A percentile compares a stretch with the other conserved stretches of the same genome.
Conservation (phyloP, 352 stramenopile genomes). For the Blastocystis sp. region DNA sequence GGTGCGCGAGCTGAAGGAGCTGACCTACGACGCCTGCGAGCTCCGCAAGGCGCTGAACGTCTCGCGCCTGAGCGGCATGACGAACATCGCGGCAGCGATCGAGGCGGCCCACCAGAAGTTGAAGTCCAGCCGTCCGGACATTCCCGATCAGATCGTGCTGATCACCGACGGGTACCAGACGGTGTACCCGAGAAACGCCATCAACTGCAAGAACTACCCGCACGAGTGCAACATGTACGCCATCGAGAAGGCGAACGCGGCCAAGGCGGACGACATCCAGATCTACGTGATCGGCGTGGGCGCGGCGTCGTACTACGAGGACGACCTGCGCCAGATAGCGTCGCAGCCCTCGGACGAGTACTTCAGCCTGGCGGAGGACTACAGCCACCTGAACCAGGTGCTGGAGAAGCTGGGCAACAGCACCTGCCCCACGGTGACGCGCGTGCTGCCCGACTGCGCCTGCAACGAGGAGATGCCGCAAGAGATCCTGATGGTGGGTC, state of each 20-base stretch:
- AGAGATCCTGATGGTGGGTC: conserved; percentile 62
- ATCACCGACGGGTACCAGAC: conserved; percentile 64
- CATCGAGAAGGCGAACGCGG: conserved; percentile 29
- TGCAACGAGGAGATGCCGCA: conserved; percentile 66
- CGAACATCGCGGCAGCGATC: conserved; percentile 61
- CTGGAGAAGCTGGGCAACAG: conserved; percentile 45
- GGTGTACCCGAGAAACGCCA: not conserved
- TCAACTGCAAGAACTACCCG: conserved; percentile 17
- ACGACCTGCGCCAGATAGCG: conserved; percentile 28
- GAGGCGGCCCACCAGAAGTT: conserved; percentile 24
- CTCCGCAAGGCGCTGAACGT: conserved; percentile 38
- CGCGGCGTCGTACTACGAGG: conserved; percentile 49
- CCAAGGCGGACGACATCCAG: conserved; percentile 62
- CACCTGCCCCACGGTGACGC: conserved; percentile 46
- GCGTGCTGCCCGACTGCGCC: conserved; percentile 11
- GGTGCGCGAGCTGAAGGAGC: conserved; percentile 33
- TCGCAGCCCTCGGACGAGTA: conserved; percentile 44
- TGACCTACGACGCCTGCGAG: conserved; percentile 63
- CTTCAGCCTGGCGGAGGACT: conserved; percentile 61
- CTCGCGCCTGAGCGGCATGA: conserved; percentile 21
- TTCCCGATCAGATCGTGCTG: conserved; percentile 62
- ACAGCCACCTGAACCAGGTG: conserved; percentile 10
- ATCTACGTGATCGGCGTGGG: conserved; percentile 60
- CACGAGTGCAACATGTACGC: conserved; percentile 54
- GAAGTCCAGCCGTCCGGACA: conserved; percentile 41